Conservation (phyloP, 2,329 filamentous ascomycete genomes). For the Microcera coccophila region DNA sequence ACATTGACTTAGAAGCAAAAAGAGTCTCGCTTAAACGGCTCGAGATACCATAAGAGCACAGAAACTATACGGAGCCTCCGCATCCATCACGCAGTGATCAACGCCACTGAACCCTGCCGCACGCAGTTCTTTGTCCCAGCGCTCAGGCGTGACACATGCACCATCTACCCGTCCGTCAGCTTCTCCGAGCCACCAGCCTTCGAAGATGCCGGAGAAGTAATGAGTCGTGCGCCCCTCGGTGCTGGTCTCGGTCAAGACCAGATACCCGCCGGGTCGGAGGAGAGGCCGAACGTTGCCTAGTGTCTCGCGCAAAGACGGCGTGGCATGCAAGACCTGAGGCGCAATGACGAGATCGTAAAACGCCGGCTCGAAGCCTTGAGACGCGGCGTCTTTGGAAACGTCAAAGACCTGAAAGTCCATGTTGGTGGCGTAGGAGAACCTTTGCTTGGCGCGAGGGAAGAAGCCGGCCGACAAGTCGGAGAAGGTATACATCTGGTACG, state of each 20-base stretch:
- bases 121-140: slow-evolving; percentile 28
- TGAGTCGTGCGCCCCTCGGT: slow-evolving; percentile 15
- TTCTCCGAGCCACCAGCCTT: slow-evolving; percentile 36
- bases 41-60: background rate
- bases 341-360: slow-evolving; percentile 30
- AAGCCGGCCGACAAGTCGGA: slow-evolving; percentile 16
- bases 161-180: slow-evolving; percentile 23
- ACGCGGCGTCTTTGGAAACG: slow-evolving; percentile 25
- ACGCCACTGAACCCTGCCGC: slow-evolving; percentile 21
- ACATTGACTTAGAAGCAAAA: too few species aligned
- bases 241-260: slow-evolving; percentile 3
- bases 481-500: background rate
- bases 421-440: slow-evolving; percentile 13
- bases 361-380: slow-evolving; percentile 26
- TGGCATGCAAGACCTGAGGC: slow-evolving; percentile 30
- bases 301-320: slow-evolving; percentile 18
- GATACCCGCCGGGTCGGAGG: slow-evolving; percentile 9
- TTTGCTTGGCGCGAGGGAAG: slow-evolving; percentile 23
- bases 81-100: background rate
- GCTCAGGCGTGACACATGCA: slow-evolving; percentile 22
- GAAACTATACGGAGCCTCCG: background rate
- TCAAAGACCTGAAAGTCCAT: slow-evolving; percentile 30
- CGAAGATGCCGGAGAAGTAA: slow-evolving; percentile 25
- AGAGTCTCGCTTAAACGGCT: background rate
- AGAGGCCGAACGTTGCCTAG: slow-evolving; percentile 22